phyloP scores from a whole-genome alignment of 495 filamentous ascomycete species.

The Hypomontagnella submonticulosa region DNA sequence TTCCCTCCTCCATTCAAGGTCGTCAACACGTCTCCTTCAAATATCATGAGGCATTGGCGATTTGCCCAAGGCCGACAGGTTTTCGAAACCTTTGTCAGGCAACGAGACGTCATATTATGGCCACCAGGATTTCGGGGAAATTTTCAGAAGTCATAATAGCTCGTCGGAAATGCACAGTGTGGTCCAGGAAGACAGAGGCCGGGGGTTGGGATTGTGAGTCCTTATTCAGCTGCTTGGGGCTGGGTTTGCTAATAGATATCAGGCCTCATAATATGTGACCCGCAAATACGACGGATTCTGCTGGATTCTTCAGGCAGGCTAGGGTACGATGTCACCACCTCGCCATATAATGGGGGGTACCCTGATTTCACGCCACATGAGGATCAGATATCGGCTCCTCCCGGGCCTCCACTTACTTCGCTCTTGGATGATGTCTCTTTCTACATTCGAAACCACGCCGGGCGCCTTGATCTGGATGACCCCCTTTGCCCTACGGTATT shows the following conservation, averaged over 20 bases:
- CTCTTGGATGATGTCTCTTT: neutral
- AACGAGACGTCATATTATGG: neutral
- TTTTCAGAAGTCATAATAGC: neutral
- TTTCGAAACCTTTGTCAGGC: constrained; percentile 3
- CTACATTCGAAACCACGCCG: neutral
- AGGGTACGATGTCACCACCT: neutral
- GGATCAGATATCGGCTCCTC: neutral
- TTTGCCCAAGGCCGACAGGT: neutral
- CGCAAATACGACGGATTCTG: constrained; percentile 4
- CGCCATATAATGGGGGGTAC: neutral
- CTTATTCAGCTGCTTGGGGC: neutral
- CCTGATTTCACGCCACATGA: constrained; percentile 1
- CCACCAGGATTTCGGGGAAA: neutral
- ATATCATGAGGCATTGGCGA: constrained; percentile 2
- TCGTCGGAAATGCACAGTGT: constrained; percentile 5
- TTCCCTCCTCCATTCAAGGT: neutral
- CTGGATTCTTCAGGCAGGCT: neutral
- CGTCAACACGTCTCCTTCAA: constrained; percentile 3
- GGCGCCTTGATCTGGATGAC: neutral
- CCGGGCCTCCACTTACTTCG: neutral
- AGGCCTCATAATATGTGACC: constrained; percentile 12
- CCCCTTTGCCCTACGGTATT: neutral
- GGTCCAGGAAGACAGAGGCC: neutral
- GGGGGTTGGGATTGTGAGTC: constrained; percentile 3
- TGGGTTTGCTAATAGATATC: neutral